These are phyloP conservation scores for Gynostemma pentaphyllum DNA, from an alignment of 306 rosid genomes.

Conservation along the genomic window DNA sequence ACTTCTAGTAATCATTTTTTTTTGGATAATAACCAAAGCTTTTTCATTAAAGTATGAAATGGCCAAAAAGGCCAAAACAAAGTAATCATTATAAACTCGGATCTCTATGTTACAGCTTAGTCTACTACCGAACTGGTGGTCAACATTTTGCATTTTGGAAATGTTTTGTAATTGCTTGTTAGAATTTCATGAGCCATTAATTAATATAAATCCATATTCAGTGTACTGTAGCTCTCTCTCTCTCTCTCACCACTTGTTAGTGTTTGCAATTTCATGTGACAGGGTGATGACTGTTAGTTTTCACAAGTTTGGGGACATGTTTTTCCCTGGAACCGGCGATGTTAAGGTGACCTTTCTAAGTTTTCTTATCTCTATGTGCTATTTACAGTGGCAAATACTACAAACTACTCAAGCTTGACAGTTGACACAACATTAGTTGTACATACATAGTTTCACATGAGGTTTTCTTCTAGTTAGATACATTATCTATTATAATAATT, in stretches of 20 bases:
- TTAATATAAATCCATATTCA: not conserved
- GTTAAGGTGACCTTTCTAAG: constrained; percentile 60
- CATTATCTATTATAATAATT: not conserved
- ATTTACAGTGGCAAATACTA: not conserved
- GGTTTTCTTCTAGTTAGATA: not conserved
- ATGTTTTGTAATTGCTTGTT: not conserved
- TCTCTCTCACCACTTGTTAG: constrained; percentile 1
- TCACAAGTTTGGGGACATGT: constrained; percentile 93
- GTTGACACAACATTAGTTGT: too few species aligned
- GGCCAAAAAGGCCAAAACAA: too few species aligned
- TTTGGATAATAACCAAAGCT: too few species aligned
- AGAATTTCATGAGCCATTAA: not conserved
- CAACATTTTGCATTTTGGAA: not conserved
- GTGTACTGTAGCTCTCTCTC: not conserved
- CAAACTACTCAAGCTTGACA: not conserved
- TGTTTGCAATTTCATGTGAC: constrained; percentile 27
- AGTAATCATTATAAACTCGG: not conserved
- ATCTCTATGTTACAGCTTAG: not conserved
- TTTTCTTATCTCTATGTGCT: constrained; percentile 10
- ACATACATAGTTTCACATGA: too few species aligned
- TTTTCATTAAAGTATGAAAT: too few species aligned
- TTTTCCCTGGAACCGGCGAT: constrained; percentile 97
- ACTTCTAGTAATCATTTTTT: not conserved
- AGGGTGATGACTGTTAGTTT: constrained; percentile 99
- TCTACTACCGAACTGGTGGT: not conserved